Percentiles rank a stretch among this genome's conserved stretches.
phyloP scores from a whole-genome alignment of 345 rosid genomes.

The Erodium maritimum region DNA sequence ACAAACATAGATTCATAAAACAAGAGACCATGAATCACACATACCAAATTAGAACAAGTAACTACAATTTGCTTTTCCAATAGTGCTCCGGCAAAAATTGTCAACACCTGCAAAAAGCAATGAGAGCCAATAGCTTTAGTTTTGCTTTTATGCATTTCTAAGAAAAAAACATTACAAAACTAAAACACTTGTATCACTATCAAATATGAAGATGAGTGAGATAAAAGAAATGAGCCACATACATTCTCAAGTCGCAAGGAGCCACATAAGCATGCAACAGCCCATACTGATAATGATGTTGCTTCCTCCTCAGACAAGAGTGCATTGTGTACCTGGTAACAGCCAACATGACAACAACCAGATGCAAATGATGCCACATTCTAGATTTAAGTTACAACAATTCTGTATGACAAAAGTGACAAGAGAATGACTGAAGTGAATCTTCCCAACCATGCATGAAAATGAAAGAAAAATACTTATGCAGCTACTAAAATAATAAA shows the following conservation, averaged over 20 bases:
- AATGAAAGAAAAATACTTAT: background rate
- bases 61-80: conserved; percentile 83
- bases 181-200: background rate
- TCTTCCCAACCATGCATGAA: background rate
- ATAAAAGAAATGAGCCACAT: conserved; percentile 3
- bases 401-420: background rate
- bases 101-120: conserved; percentile 43
- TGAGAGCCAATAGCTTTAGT: background rate
- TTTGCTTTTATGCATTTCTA: background rate
- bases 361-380: conserved; percentile 1
- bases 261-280: conserved; percentile 83
- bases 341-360: conserved; percentile 12
- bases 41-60: conserved; percentile 94
- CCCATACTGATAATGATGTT: conserved; percentile 71
- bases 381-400: background rate
- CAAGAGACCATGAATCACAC: conserved; percentile 6
- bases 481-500: background rate
- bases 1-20: background rate
- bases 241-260: conserved; percentile 85
- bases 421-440: background rate
- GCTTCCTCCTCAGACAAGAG: conserved; percentile 88
- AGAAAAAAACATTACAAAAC: background rate
- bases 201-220: background rate
- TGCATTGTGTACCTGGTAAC: conserved; percentile 55
- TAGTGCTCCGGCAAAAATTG: conserved; percentile 70